phyloP scores from a whole-genome alignment of 2,329 filamentous ascomycete species.

The Teratosphaeria zuluensis region DNA sequence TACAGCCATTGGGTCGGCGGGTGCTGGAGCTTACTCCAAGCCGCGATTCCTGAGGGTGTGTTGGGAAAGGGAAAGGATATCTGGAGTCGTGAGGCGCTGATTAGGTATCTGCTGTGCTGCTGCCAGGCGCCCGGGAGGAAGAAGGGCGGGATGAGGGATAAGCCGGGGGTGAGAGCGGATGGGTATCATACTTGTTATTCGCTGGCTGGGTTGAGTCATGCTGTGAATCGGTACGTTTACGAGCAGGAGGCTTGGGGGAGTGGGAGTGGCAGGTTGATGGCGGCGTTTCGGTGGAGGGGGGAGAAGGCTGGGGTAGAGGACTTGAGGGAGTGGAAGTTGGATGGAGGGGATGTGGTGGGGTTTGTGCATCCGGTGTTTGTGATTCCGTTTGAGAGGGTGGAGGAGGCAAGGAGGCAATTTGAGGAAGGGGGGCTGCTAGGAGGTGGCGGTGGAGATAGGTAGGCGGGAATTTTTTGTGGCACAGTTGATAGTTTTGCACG shows the following conservation, averaged over 20 bases:
- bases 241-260: too few relatives aligned
- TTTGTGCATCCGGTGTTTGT: slow-evolving; percentile 77
- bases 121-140: slow-evolving; percentile 56
- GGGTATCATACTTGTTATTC: slow-evolving; percentile 92
- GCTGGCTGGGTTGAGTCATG: slow-evolving; percentile 71
- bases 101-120: slow-evolving; percentile 81
- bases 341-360: slow-evolving; percentile 58
- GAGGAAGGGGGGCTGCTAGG: slow-evolving; percentile 10
- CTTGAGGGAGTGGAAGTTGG: slow-evolving; percentile 50
- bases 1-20: slow-evolving; percentile 97
- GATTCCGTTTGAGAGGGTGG: slow-evolving; percentile 61
- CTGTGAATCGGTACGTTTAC: slow-evolving; percentile 56
- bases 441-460: too few relatives aligned
- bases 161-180: slow-evolving; percentile 83
- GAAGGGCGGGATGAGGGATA: slow-evolving; percentile 79
- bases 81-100: slow-evolving; percentile 75
- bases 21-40: slow-evolving; percentile 87
- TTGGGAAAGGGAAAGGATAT: too few relatives aligned
- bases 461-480: too few relatives aligned
- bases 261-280: slow-evolving; percentile 21
- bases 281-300: slow-evolving; percentile 37
- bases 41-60: too few relatives aligned
- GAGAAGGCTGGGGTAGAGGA: slow-evolving; percentile 38
- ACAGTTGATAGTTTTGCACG: too few relatives aligned
- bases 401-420: slow-evolving; percentile 28